Conservation (phyloP, 495 filamentous ascomycete genomes). For the Poronia punctata region DNA sequence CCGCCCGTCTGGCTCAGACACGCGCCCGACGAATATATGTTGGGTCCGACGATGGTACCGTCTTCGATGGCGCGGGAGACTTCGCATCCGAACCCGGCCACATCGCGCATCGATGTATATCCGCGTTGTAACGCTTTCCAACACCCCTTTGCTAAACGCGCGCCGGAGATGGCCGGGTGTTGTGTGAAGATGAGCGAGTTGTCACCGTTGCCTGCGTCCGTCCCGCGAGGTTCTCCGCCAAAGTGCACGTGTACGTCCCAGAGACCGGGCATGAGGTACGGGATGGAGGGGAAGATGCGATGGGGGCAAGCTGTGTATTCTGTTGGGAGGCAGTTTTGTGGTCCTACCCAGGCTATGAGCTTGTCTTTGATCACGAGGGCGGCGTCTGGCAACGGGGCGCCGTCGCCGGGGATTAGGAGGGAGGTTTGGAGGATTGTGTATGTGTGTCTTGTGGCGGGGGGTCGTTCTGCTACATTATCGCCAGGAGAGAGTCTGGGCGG, state of each 20-base stretch:
- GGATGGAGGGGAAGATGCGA: conserved; percentile 21
- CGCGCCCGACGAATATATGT: conserved; percentile 37
- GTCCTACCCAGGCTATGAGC: conserved; percentile 39
- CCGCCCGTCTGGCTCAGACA: conserved; percentile 42
- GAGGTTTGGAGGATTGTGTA: conserved; percentile 30
- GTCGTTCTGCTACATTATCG: too few species aligned
- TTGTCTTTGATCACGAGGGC: conserved; percentile 36
- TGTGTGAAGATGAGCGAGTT: conserved; percentile 9
- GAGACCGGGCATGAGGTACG: conserved; percentile 45
- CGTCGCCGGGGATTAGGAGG: conserved; percentile 42
- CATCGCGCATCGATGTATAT: conserved; percentile 47
- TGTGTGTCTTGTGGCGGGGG: conserved; percentile 18
- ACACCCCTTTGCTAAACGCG: conserved; percentile 31
- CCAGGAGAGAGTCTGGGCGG: too few species aligned
- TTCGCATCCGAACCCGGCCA: conserved; percentile 40
- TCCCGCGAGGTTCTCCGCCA: conserved; percentile 13
- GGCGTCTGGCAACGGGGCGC: conserved; percentile 29
- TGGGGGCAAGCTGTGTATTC: conserved; percentile 23
- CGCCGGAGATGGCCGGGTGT: conserved; percentile 29
- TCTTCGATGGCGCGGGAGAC: conserved; percentile 36
- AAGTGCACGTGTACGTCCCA: conserved; percentile 50
- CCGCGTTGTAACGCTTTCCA: conserved; percentile 40
- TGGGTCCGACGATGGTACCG: conserved; percentile 41
- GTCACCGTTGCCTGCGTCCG: conserved; percentile 7
- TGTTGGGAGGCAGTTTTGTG: conserved; percentile 23